Evolutionary conservation across 805 yeast species (phyloP), one percentile per base, ranked within the genome.

Genomic region (Pichia phayaonensis): DNA sequence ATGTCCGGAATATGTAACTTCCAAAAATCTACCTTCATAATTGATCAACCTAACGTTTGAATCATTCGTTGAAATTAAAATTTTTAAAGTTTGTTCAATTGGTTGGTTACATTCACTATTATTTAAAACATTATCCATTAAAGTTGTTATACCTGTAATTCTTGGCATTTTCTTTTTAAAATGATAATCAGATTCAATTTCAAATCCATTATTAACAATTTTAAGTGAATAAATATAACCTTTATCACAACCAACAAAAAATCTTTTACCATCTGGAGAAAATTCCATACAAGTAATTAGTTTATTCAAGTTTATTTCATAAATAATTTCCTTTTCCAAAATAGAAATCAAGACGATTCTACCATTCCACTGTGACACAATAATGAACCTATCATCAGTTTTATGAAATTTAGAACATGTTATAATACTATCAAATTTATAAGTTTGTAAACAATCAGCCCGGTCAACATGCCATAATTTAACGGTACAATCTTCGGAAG

Each of bases 401-500:
- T 94, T 95, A 60, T 87, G 96, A 64, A 90, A 90, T 46, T 75
- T 76, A 3, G 86, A 86, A 11, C 83, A 72, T 0, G 96, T 85
- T 3, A 89, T 95, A 64, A 88, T 84, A 63, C 88, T 95, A n/a
- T 81, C 76, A 61, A 88, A 90, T 13, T 66, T 63, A 59, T 86
- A 90, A 0, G 81, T 73, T 45, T 84, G 75, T 18, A 90, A 68
- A 47, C 88, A 80, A 16, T 71, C 74, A 2, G 67, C 68, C 45
- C 90, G 73, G 40, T 86, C 87, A 13, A 84, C 76, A 64, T 90
- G 95, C 97, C 97, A 90, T 44, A 90, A 68, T 55, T 79, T 78
- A 2, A 82, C 95, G 0, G 95, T 84, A 55, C 79, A 76, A 66
- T 90, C 98, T 84, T 86, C 85, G 1, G 95, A 85, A 4, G 94